A percentile compares a stretch with the other conserved stretches of the same genome.
Evolutionary conservation across 1,284 basidiomycete genomes (phyloP).

Genomic region (Phellopilus nigrolimitatus): DNA sequence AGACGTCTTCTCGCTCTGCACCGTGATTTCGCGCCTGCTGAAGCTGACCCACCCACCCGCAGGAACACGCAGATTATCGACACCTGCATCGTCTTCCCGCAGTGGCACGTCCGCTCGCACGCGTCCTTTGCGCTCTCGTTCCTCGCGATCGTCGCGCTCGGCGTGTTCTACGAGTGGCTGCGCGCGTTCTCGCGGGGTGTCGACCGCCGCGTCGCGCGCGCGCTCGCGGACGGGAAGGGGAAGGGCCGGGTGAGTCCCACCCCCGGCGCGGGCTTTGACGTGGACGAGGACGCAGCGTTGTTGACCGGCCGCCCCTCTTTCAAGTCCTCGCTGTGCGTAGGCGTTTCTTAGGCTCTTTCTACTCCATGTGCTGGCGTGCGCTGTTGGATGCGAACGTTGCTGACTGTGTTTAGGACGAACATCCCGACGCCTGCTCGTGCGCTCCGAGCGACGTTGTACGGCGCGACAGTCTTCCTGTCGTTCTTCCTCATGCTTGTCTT

Average conservation of each 20-base stretch:
- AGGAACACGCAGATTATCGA: slow-evolving; percentile 73
- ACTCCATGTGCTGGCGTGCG: slow-evolving; percentile 31
- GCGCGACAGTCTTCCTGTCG: slow-evolving; percentile 61
- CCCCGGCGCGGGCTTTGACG: slow-evolving; percentile 28
- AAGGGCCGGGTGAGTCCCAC: slow-evolving; percentile 40
- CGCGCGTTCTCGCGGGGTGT: slow-evolving; percentile 53
- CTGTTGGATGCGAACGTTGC: slow-evolving; percentile 37
- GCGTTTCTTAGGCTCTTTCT: neutral
- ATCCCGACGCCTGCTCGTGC: slow-evolving; percentile 49
- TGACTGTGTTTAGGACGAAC: slow-evolving; percentile 32
- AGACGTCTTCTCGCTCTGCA: neutral
- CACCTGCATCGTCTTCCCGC: slow-evolving; percentile 69
- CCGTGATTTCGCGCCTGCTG: neutral
- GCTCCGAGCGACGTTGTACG: slow-evolving; percentile 62
- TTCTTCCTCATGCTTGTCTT: slow-evolving; percentile 87
- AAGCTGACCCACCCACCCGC: slow-evolving; percentile 2
- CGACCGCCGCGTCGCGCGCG: slow-evolving; percentile 52
- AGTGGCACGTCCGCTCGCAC: slow-evolving; percentile 61
- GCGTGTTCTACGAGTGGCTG: slow-evolving; percentile 72
- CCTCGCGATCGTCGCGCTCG: slow-evolving; percentile 55
- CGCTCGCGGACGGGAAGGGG: slow-evolving; percentile 36
- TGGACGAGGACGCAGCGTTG: slow-evolving; percentile 49
- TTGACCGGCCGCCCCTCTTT: slow-evolving; percentile 38
- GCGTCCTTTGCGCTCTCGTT: slow-evolving; percentile 56
- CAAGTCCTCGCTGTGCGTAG: slow-evolving; percentile 19